Evolutionary conservation across 2,329 filamentous ascomycete species (phyloP), one percentile per base, ranked within the genome.

Genomic region (Aspergillus thermomutatus): DNA sequence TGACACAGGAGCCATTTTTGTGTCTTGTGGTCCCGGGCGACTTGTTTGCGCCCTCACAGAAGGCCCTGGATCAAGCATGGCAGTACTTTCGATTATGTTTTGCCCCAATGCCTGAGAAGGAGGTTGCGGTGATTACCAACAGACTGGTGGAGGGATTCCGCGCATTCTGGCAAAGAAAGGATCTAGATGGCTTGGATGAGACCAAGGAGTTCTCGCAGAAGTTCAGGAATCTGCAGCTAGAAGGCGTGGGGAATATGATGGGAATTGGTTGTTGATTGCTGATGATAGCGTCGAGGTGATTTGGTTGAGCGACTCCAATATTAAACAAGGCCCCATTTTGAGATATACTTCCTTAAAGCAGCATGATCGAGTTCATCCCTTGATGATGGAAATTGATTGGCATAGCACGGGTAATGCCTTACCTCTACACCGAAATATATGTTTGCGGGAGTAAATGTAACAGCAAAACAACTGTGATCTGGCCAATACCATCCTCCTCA

Each of bases 1-100:
- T 91, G 66, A 91, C 87, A 0, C 82, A 79, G 54, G 83, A 86
- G 62, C 89, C 89, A 1, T 85, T 87, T 66, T 77, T 87, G 5
- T 88, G 91, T 9, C 78, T 96, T 9, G 83, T 86, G 1, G 81
- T 83, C 10, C 89, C 91, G 0, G 92, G 92, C 0, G 65, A 72
- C 37, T 87, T 93, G 73, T 96, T 96, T 72, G 83, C 83, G 50
- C 83, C 91, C 1, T 88, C 83, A 0, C 75, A 82, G 0, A 77
- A 86, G 62, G 83, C 92, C 40, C 69, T 72, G 17, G 75, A 79
- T 4, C 74, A 79, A 55, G 88, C 85, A 2, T 92, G 88, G 85
- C 82, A 83, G 63, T 93, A 87, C 70, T 86, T 87, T 71, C 80
- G 92, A 14, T 69, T 97, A 37, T 96, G 91, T 75, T 97, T 96